A percentile compares a stretch with the other conserved stretches of the same genome.
These are phyloP conservation scores for Maudiozyma turicensis DNA, from an alignment of 805 yeast genomes.

Conservation along the genomic window DNA sequence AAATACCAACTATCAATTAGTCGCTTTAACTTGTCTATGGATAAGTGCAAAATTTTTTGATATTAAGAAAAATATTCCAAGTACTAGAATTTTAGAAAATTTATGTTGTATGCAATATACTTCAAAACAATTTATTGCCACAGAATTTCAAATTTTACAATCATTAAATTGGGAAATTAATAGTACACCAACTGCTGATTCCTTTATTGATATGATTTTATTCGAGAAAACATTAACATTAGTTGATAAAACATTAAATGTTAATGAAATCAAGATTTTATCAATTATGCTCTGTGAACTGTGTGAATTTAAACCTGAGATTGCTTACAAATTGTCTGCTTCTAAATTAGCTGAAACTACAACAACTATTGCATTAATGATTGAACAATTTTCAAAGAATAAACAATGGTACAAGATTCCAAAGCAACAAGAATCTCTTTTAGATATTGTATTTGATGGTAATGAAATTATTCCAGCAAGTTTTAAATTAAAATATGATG, in stretches of 20 bases:
- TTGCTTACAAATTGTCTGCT: conserved; percentile 35
- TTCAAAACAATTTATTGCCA: conserved; percentile 45
- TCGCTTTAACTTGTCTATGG: conserved; percentile 85
- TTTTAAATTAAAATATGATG: conserved; percentile 21
- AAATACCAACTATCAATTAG: conserved; percentile 73
- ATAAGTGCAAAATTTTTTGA: conserved; percentile 76
- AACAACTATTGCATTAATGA: neutral
- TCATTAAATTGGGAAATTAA: conserved; percentile 56
- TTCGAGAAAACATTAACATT: conserved; percentile 4
- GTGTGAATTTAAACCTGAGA: conserved; percentile 48
- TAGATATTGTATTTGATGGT: neutral
- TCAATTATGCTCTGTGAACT: conserved; percentile 58
- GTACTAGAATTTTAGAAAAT: conserved; percentile 41
- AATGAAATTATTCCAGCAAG: conserved; percentile 18
- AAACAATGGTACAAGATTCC: neutral
- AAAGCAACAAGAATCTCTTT: neutral
- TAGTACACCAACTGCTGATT: conserved; percentile 40
- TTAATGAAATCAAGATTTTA: conserved; percentile 42
- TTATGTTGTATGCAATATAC: conserved; percentile 50
- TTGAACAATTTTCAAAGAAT: neutral
- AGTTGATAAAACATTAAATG: conserved; percentile 6
- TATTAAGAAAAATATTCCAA: conserved; percentile 53
- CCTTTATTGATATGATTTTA: conserved; percentile 49
- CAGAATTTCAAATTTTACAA: conserved; percentile 59
- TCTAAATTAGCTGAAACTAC: conserved; percentile 21